These are phyloP conservation scores for Botrytis byssoidea DNA, from an alignment of 2,329 filamentous ascomycete genomes.

Conservation along the genomic window DNA sequence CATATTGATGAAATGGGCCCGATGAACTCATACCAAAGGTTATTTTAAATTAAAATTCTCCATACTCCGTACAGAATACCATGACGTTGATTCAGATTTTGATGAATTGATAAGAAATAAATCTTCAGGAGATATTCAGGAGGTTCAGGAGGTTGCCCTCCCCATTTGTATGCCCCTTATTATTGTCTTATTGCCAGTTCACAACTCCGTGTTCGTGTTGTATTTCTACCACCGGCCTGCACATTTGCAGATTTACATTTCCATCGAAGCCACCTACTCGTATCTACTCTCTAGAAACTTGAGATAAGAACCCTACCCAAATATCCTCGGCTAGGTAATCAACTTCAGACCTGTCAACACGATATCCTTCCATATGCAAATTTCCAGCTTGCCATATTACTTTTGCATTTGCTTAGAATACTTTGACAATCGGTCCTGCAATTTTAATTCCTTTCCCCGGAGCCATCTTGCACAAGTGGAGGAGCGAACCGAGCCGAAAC, in stretches of 20 bases:
- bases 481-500: not conserved
- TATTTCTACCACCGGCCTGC: not conserved
- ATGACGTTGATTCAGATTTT: constrained; percentile 13
- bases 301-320: not conserved
- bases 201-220: not conserved
- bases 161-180: not conserved
- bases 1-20: not conserved
- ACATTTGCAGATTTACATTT: not conserved
- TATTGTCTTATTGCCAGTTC: not conserved
- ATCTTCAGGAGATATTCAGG: not conserved
- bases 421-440: not conserved
- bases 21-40: not conserved
- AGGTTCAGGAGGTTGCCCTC: not conserved
- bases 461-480: not conserved
- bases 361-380: not conserved
- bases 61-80: not conserved
- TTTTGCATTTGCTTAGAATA: not conserved
- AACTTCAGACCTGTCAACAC: not conserved
- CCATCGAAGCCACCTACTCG: not conserved
- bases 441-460: not conserved
- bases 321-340: not conserved
- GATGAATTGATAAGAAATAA: not conserved
- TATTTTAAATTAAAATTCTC: constrained; percentile 7
- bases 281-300: not conserved
- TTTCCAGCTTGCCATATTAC: not conserved